Percentiles rank a stretch among this genome's conserved stretches.
phyloP scores from a whole-genome alignment of 768 basidiomycete genomes.

The Rossbeevera mucosa region DNA sequence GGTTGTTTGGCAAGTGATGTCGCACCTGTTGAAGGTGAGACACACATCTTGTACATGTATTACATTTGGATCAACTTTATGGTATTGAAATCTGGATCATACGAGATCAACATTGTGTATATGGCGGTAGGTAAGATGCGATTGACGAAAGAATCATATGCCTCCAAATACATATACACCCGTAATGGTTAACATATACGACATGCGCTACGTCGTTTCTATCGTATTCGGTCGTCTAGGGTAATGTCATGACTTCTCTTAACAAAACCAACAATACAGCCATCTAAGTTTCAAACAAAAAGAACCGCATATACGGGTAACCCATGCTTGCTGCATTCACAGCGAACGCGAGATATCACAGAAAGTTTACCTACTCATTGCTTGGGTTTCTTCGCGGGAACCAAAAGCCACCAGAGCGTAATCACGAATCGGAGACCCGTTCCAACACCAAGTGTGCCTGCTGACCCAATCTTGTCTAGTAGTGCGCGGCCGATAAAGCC shows the following conservation, averaged over 20 bases:
- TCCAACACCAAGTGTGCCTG: conserved; percentile 62
- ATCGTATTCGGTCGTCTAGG: conserved; percentile 1
- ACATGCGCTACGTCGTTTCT: conserved; percentile 11
- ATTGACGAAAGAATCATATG: neutral
- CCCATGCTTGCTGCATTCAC: neutral
- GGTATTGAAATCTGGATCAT: neutral
- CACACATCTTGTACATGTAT: neutral
- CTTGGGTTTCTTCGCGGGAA: conserved; percentile 35
- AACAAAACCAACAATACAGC: neutral
- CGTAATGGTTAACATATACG: conserved; percentile 6
- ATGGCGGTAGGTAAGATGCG: neutral
- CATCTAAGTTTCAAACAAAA: neutral
- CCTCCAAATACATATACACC: neutral
- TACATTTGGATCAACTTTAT: neutral
- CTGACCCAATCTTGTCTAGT: conserved; percentile 54
- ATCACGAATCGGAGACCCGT: conserved; percentile 59
- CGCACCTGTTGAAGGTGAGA: neutral
- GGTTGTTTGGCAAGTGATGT: conserved; percentile 18
- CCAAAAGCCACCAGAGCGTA: conserved; percentile 60
- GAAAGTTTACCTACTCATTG: neutral
- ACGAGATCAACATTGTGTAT: neutral
- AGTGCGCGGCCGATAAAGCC: conserved; percentile 64
- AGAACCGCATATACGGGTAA: neutral
- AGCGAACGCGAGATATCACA: neutral
- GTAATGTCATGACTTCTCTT: neutral